phyloP scores from a whole-genome alignment of 805 yeast genomes.

The Ogataea paraovalis region DNA sequence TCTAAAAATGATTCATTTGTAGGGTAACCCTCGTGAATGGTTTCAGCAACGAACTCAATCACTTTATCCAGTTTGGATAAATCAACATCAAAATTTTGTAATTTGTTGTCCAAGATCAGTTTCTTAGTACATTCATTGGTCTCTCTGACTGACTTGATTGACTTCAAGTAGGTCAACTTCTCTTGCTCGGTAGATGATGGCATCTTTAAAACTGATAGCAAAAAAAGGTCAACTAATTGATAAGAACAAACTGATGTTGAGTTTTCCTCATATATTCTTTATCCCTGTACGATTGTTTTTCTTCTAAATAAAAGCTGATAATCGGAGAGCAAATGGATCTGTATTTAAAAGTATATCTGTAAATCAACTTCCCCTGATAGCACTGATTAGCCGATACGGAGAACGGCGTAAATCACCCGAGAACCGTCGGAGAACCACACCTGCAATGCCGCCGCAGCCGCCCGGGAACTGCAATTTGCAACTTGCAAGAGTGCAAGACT shows the following conservation, averaged over 20 bases:
- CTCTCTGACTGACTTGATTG: conserved; percentile 55
- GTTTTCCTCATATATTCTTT: no score
- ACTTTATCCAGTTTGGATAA: conserved; percentile 37
- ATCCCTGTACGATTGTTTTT: no score
- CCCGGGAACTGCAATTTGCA: not conserved
- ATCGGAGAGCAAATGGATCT: no score
- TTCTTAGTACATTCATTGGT: conserved; percentile 42
- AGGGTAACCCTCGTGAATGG: conserved; percentile 44
- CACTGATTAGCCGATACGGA: not conserved
- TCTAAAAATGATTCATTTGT: conserved; percentile 33
- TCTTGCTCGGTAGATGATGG: conserved; percentile 9
- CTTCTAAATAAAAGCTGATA: no score
- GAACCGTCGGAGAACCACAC: not conserved
- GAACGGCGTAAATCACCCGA: not conserved
- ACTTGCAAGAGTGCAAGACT: not conserved
- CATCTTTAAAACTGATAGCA: not conserved
- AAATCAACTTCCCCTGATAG: not conserved
- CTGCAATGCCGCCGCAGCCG: no score
- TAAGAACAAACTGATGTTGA: no score
- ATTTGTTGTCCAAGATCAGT: conserved; percentile 34
- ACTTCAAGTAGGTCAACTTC: conserved; percentile 34
- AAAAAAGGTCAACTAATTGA: no score
- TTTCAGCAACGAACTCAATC: conserved; percentile 42
- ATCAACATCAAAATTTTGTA: conserved; percentile 45
- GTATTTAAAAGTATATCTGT: no score